Conservation (phyloP, 2,329 filamentous ascomycete genomes). For the Graphilbum sp. region DNA sequence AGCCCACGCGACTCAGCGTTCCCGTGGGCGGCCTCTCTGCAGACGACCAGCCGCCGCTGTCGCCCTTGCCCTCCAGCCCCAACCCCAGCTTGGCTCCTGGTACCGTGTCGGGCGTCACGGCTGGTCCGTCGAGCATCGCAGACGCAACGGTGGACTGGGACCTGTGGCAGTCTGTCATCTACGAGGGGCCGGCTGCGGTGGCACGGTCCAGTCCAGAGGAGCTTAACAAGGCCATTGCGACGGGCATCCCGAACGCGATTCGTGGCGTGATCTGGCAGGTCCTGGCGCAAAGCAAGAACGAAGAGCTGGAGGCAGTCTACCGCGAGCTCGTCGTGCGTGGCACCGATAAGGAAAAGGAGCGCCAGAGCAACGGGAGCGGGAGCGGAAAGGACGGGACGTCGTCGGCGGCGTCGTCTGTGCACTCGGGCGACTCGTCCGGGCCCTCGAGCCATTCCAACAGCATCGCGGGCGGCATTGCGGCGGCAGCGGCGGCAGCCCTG, state of each 20-base stretch:
- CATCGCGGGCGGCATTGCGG: no score
- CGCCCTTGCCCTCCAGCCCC: conserved; percentile 44
- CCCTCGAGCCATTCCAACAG: conserved; percentile 19
- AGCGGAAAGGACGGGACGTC: conserved; percentile 47
- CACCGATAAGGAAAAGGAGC: conserved; percentile 61
- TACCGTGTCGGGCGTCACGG: conserved; percentile 66
- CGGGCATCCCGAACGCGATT: conserved; percentile 86
- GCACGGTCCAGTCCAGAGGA: conserved; percentile 79
- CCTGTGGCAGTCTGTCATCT: conserved; percentile 89
- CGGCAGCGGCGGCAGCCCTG: conserved; percentile 1
- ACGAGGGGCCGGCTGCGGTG: conserved; percentile 80
- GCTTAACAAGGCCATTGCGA: conserved; percentile 77
- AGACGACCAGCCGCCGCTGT: conserved; percentile 16
- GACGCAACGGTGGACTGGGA: conserved; percentile 85
- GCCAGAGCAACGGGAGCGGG: conserved; percentile 36
- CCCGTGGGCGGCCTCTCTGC: background rate
- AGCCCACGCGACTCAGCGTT: conserved; percentile 2
- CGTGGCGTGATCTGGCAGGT: conserved; percentile 99
- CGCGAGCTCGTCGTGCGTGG: conserved; percentile 63
- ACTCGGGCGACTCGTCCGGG: conserved; percentile 55
- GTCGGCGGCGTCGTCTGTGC: conserved; percentile 74
- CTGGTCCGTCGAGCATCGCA: conserved; percentile 52
- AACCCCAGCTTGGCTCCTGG: conserved; percentile 64
- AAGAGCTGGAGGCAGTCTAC: conserved; percentile 78
- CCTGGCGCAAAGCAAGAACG: conserved; percentile 84